phyloP scores from a whole-genome alignment of 75 land plant species.

The Pinus taeda region DNA sequence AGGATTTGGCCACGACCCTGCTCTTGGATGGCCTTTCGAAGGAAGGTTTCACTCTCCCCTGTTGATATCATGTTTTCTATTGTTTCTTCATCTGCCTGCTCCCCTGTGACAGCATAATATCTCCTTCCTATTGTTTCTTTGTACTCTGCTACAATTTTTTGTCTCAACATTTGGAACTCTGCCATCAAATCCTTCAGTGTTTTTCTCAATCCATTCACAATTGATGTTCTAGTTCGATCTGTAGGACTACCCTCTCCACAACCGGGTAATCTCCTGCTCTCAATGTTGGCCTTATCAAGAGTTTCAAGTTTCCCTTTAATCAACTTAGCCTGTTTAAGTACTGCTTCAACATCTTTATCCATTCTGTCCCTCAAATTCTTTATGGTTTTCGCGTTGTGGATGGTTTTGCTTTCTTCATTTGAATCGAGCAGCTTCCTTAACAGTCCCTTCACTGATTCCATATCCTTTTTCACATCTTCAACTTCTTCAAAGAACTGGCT shows the following conservation, averaged over 20 bases:
- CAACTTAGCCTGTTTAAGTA: constrained; percentile 47
- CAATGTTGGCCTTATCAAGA: constrained; percentile 70
- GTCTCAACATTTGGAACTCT: constrained; percentile 73
- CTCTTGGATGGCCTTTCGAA: constrained; percentile 71
- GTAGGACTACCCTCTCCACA: constrained; percentile 59
- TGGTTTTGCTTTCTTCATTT: constrained; percentile 61
- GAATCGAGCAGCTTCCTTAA: constrained; percentile 44
- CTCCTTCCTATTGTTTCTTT: constrained; percentile 73
- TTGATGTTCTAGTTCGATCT: constrained; percentile 63
- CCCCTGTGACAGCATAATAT: constrained; percentile 82
- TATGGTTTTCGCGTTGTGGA: constrained; percentile 59
- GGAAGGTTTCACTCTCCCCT: constrained; percentile 67
- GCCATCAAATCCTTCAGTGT: constrained; percentile 81
- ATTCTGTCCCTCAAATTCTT: constrained; percentile 55
- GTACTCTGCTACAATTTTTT: constrained; percentile 66
- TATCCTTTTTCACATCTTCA: constrained; percentile 63
- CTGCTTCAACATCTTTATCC: constrained; percentile 50
- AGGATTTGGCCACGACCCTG: constrained; percentile 70
- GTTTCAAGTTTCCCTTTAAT: constrained; percentile 62
- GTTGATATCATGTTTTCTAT: constrained; percentile 70
- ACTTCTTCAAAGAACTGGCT: constrained; percentile 78
- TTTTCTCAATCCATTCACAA: constrained; percentile 62
- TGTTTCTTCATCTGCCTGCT: constrained; percentile 56
- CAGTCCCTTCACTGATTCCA: constrained; percentile 50
- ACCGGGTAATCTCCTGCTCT: constrained; percentile 40